These are phyloP conservation scores for Boletus insuetus DNA, from an alignment of 768 basidiomycete genomes.

Conservation along the genomic window DNA sequence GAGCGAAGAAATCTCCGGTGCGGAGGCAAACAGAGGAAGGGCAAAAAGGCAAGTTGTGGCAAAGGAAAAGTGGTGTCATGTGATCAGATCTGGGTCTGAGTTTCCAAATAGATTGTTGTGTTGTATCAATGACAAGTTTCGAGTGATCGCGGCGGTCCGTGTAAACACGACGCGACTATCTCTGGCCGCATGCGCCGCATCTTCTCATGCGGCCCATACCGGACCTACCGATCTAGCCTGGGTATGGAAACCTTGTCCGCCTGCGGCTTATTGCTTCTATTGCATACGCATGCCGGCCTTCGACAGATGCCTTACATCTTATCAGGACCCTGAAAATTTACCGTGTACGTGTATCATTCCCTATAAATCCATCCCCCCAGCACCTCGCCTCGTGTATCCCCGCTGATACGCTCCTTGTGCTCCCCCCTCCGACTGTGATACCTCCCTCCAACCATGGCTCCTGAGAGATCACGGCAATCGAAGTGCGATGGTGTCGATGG, in stretches of 20 bases:
- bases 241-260: conserved; percentile 24
- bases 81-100: conserved; percentile 11
- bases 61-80: conserved; percentile 11
- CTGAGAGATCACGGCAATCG: conserved; percentile 39
- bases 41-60: conserved; percentile 8
- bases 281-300: conserved; percentile 29
- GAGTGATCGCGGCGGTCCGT: conserved; percentile 5
- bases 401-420: conserved; percentile 23
- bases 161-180: conserved; percentile 19
- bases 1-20: conserved; percentile 11
- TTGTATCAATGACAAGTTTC: conserved; percentile 14
- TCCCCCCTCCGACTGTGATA: conserved; percentile 22
- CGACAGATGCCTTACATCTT: conserved; percentile 30
- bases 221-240: conserved; percentile 17
- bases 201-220: conserved; percentile 19
- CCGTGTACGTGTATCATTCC: conserved; percentile 33
- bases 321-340: conserved; percentile 32
- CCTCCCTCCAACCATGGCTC: conserved; percentile 41
- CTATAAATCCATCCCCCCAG: conserved; percentile 29
- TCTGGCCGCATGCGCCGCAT: conserved; percentile 6
- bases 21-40: conserved; percentile 15
- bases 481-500: conserved; percentile 38
- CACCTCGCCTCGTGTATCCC: conserved; percentile 23
- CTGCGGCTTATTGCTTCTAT: conserved; percentile 28
- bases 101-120: conserved; percentile 17